Base-by-base conservation (phyloP, 2,329 filamentous ascomycete species). In the Botryotinia convoluta region DNA sequence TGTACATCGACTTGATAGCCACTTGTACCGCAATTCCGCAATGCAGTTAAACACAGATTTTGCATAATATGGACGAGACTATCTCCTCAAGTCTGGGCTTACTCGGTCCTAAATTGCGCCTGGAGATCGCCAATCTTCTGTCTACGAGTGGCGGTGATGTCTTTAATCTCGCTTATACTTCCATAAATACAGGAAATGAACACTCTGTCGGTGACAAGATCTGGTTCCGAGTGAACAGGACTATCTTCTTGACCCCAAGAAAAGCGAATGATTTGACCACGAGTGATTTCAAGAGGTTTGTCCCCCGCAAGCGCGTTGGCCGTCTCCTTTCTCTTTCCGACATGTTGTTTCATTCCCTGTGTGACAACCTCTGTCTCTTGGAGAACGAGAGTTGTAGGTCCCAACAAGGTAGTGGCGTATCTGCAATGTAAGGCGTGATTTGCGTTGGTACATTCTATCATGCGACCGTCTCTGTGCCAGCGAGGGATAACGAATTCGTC, bases 141-240 rank as follows among this genome's bases (percentile, higher is more conserved):
- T 69, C 26, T 57, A 22, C 65, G 48, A 20, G 65, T 57, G 1
- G 9, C 10, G 12, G 37, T 2, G 4, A 69, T 69, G 12, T 69
- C 65, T 57, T 20, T 7, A 18, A 69, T 44, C 2, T 69, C 65
- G 9, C 51, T 20, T 26, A 32, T 18, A 29, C 12, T 57, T 32
- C 65, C 65, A 42, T 44, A 69, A 7, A 69, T 42, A 26, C 37
- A 57, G 5, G 71, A 65, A 6, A 69, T 18, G 29, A 74, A 74
- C 9, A 74, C 59, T 29, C 73, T 51, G 10, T 74, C 71, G 7
- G 29, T 5, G 18, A 26, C 26, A 9, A 73, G 35, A 54, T 74
- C 29, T n/a, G 73, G 73, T 44, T 74, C 73, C 1, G 71, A 73
- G n/a, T 74, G 73, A 3, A 74, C 60, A 5, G 73, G 73, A 26